phyloP scores from a whole-genome alignment of 352 stramenopile species.

The Phytopythium mirpurense region DNA sequence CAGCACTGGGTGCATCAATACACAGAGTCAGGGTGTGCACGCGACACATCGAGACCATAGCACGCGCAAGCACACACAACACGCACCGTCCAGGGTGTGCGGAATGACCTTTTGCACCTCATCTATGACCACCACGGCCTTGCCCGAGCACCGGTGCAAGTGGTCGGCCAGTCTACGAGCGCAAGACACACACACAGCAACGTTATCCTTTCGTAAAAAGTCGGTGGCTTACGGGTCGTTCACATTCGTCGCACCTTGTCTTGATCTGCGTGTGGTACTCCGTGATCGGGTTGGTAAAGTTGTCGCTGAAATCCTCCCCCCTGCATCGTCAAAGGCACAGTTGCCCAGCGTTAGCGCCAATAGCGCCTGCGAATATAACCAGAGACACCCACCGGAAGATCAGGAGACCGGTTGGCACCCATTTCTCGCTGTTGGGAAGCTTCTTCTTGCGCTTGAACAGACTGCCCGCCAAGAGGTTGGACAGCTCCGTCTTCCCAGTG shows the following conservation, averaged over 20 bases:
- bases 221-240: no score
- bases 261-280: constrained; percentile 87
- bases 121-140: constrained; percentile 88
- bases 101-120: constrained; percentile 91
- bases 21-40: not conserved
- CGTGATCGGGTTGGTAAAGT: constrained; percentile 75
- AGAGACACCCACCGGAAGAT: constrained; percentile 74
- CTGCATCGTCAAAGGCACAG: constrained; percentile 16
- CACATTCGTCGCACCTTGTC: constrained; percentile 52
- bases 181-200: no score
- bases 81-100: constrained; percentile 80
- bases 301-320: constrained; percentile 84
- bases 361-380: no score
- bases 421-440: constrained; percentile 63
- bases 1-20: constrained; percentile 31
- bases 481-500: constrained; percentile 90
- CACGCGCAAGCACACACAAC: not conserved
- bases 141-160: constrained; percentile 74
- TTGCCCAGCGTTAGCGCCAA: no score
- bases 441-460: constrained; percentile 80
- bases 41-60: constrained; percentile 2
- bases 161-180: constrained; percentile 64
- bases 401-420: constrained; percentile 59
- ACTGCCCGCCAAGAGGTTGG: constrained; percentile 74
- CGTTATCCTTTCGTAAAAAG: no score